Conservation (phyloP, 2,329 filamentous ascomycete genomes). For the Dactylellina parvicollis region DNA sequence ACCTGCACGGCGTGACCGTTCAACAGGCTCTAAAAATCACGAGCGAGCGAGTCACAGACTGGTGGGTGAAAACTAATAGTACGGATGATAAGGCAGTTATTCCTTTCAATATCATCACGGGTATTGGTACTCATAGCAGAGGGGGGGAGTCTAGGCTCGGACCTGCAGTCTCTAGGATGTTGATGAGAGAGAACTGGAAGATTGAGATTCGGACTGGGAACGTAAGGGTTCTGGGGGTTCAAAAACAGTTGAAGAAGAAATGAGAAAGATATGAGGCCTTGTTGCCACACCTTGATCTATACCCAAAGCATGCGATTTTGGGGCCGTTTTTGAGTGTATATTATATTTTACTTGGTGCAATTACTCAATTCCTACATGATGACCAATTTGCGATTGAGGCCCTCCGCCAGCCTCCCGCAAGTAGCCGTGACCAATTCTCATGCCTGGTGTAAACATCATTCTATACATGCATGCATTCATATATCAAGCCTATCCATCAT, state of each 20-base stretch:
- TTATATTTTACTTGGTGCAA: too few relatives aligned
- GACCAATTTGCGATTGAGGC: too few relatives aligned
- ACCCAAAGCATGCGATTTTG: background rate
- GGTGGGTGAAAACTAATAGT: constrained; percentile 55
- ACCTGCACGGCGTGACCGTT: constrained; percentile 57
- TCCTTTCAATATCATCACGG: constrained; percentile 57
- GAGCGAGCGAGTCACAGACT: constrained; percentile 56
- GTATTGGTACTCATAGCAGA: constrained; percentile 55
- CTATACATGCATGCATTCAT: too few relatives aligned
- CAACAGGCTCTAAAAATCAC: constrained; percentile 56
- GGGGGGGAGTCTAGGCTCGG: constrained; percentile 55
- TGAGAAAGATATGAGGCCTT: background rate
- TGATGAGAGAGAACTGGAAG: constrained; percentile 57
- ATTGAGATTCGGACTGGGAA: constrained; percentile 55
- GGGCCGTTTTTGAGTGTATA: background rate
- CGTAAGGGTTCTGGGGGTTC: constrained; percentile 55
- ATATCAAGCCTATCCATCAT: background rate
- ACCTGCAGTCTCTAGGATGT: constrained; percentile 56
- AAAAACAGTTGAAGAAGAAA: constrained; percentile 9
- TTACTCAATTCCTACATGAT: too few relatives aligned
- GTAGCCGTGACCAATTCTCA: too few relatives aligned
- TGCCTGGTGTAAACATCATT: too few relatives aligned
- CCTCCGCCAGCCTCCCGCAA: too few relatives aligned
- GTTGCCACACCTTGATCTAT: background rate
- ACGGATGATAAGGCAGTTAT: constrained; percentile 42